Percentiles rank a stretch among this genome's conserved stretches.
These are phyloP conservation scores for Penicillium soppii DNA, from an alignment of 495 filamentous ascomycete species.

Conservation along the genomic window DNA sequence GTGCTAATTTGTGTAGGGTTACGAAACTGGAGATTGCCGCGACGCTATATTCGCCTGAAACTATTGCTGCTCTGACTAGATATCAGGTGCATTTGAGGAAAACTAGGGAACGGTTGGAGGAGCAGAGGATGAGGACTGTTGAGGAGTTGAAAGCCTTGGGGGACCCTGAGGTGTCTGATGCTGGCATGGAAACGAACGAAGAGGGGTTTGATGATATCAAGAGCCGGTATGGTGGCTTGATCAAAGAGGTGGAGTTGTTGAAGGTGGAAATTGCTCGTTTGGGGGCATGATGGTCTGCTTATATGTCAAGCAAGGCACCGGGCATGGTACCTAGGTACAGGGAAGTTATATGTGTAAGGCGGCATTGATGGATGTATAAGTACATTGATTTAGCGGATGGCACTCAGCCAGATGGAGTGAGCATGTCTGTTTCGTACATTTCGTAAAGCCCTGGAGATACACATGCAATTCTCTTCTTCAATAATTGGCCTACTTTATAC, in stretches of 20 bases:
- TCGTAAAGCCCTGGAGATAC: too few species aligned
- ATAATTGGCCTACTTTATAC: too few species aligned
- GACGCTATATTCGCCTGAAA: slow-evolving; percentile 58
- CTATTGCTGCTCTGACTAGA: slow-evolving; percentile 51
- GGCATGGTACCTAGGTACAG: too few species aligned
- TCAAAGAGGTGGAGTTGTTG: slow-evolving; percentile 53
- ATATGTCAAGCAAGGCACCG: too few species aligned
- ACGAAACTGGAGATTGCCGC: slow-evolving; percentile 39
- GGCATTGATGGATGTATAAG: too few species aligned
- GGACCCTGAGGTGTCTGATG: slow-evolving; percentile 24
- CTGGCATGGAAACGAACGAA: slow-evolving; percentile 12
- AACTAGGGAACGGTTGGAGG: slow-evolving; percentile 45
- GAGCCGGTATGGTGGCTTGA: slow-evolving; percentile 56
- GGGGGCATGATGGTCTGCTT: slow-evolving; percentile 14
- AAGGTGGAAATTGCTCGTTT: slow-evolving; percentile 57
- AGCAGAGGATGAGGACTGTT: slow-evolving; percentile 42
- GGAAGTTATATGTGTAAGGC: too few species aligned
- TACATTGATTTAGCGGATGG: too few species aligned
- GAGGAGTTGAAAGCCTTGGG: slow-evolving; percentile 56
- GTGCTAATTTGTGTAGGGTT: slow-evolving; percentile 25
- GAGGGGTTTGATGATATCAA: slow-evolving; percentile 56
- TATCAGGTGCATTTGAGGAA: slow-evolving; percentile 57
- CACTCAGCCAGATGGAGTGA: too few species aligned
- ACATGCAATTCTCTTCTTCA: too few species aligned
- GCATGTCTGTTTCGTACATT: too few species aligned